Evolutionary conservation across 106 monocot genomes (phyloP).

Genomic region (Chionographis japonica): DNA sequence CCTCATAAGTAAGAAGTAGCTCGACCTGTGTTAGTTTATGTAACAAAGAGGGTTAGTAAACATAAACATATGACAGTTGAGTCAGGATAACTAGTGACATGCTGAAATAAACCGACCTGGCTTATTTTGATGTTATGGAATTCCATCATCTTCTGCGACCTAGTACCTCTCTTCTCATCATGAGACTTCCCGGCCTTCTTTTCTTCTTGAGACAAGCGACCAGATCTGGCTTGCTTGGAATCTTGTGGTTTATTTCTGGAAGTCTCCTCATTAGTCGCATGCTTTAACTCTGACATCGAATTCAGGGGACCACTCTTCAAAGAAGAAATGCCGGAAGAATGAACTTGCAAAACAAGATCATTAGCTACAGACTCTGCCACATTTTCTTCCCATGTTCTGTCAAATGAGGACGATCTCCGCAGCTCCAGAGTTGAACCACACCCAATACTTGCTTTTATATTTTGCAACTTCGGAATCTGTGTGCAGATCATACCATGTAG

Average conservation of each 20-base stretch:
- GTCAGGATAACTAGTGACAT: neutral
- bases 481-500: conserved; percentile 10
- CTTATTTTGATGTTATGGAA: conserved; percentile 96
- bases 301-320: conserved; percentile 46
- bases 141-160: conserved; percentile 80
- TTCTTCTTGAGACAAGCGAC: conserved; percentile 67
- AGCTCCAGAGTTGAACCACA: conserved; percentile 65
- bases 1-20: conserved; percentile 90
- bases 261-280: conserved; percentile 25
- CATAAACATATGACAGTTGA: neutral
- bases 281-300: conserved; percentile 35
- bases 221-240: conserved; percentile 42
- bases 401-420: conserved; percentile 71
- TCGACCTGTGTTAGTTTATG: conserved; percentile 56
- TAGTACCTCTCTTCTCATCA: conserved; percentile 68
- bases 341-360: conserved; percentile 58
- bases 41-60: neutral
- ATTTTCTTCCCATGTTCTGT: conserved; percentile 77
- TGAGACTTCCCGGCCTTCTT: conserved; percentile 67
- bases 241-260: conserved; percentile 50
- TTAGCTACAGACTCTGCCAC: conserved; percentile 57
- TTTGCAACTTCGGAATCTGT: conserved; percentile 51
- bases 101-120: conserved; percentile 50
- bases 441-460: conserved; percentile 35
- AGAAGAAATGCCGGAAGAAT: conserved; percentile 31